Conservation (phyloP, 2,329 filamentous ascomycete genomes). For the Aspergillus viridinutans region DNA sequence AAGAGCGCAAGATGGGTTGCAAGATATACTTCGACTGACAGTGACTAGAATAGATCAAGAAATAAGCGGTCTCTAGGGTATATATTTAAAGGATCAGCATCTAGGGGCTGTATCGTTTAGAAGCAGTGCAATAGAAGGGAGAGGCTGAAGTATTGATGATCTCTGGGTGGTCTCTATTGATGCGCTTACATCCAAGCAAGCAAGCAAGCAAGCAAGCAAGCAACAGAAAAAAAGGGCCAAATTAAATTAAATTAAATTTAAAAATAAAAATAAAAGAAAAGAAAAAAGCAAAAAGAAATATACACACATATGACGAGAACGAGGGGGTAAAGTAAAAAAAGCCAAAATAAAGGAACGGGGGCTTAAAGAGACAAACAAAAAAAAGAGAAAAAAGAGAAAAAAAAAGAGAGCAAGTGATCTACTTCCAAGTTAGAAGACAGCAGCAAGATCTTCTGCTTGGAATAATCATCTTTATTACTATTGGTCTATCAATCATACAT, state of each 20-base stretch:
- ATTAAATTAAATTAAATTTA: background rate
- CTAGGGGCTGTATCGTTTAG: background rate
- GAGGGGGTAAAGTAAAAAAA: background rate
- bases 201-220: background rate
- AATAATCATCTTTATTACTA: background rate
- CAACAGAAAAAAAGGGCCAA: background rate
- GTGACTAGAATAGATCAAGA: background rate
- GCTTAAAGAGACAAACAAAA: background rate
- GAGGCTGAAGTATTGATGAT: background rate
- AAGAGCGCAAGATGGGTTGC: background rate
- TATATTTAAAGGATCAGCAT: background rate
- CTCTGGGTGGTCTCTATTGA: background rate
- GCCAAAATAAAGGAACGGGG: background rate
- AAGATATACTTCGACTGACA: background rate
- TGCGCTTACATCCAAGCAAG: constrained; percentile 6
- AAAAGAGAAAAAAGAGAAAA: background rate
- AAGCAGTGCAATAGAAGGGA: background rate
- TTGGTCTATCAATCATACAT: background rate
- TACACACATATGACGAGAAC: constrained; percentile 1
- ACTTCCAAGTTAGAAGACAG: background rate
- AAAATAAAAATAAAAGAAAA: constrained; percentile 4
- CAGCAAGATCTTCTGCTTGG: background rate
- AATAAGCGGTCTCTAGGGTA: background rate
- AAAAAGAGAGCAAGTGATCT: background rate
- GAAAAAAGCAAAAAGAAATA: constrained; percentile 1